A percentile compares a stretch with the other conserved stretches of the same genome.
Evolutionary conservation across 1,284 basidiomycete genomes (phyloP).

Genomic region (Peniophora sp.): DNA sequence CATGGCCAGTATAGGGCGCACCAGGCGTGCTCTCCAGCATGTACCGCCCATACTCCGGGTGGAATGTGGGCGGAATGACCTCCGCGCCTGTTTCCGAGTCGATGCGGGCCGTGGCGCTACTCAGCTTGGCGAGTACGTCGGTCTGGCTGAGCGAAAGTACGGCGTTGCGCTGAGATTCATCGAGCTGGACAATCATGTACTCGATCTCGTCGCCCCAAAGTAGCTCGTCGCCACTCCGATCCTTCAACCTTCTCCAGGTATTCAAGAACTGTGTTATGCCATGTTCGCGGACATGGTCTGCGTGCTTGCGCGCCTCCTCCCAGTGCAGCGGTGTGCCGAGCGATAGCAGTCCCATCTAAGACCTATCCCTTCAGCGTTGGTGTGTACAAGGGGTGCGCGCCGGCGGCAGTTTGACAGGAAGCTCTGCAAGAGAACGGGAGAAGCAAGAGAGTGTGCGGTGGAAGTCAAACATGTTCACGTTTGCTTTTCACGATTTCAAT

Average conservation of each 20-base stretch:
- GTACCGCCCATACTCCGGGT: slow-evolving; percentile 97
- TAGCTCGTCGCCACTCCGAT: slow-evolving; percentile 85
- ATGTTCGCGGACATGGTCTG: slow-evolving; percentile 87
- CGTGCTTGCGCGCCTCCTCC: slow-evolving; percentile 84
- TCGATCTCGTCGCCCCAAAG: slow-evolving; percentile 99
- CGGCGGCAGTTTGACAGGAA: not conserved
- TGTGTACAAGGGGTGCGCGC: not conserved
- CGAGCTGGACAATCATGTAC: slow-evolving; percentile 91
- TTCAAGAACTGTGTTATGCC: slow-evolving; percentile 95
- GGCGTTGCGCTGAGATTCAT: slow-evolving; percentile 74
- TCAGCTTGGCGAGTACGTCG: slow-evolving; percentile 86
- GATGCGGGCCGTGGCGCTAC: slow-evolving; percentile 61
- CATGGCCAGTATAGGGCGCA: slow-evolving; percentile 83
- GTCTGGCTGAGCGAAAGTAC: slow-evolving; percentile 87
- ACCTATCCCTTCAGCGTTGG: not conserved
- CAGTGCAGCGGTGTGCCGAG: slow-evolving; percentile 93
- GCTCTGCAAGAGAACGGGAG: too few species aligned
- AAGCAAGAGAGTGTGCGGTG: too few species aligned
- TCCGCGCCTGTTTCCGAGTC: slow-evolving; percentile 56
- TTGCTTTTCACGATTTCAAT: too few species aligned
- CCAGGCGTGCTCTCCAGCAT: slow-evolving; percentile 99
- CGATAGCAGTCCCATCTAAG: slow-evolving; percentile 84
- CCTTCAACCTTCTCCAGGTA: slow-evolving; percentile 89
- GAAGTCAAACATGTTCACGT: too few species aligned
- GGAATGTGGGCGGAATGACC: slow-evolving; percentile 82